These are phyloP conservation scores for Sanghuangporus weigelae DNA, from an alignment of 1,284 basidiomycete genomes.

Conservation along the genomic window DNA sequence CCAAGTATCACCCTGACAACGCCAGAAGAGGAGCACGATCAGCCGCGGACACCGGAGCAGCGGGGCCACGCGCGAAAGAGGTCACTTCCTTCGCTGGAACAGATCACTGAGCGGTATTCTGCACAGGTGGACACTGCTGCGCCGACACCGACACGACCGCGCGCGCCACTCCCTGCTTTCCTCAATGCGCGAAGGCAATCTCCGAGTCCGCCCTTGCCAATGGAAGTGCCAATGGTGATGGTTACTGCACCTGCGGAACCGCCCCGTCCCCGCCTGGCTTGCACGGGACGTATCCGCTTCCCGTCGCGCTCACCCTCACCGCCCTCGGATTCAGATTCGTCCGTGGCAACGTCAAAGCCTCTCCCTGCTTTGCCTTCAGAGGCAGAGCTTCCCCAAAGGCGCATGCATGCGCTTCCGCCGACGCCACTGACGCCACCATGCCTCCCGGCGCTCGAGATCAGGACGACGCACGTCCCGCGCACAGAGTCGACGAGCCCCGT, in stretches of 20 bases:
- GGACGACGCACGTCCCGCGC: conserved; percentile 45
- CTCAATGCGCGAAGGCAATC: conserved; percentile 26
- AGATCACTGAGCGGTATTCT: conserved; percentile 62
- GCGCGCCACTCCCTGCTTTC: conserved; percentile 42
- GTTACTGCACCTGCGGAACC: conserved; percentile 25
- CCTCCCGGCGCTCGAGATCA: conserved; percentile 39
- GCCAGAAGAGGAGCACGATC: conserved; percentile 16
- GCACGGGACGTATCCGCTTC: conserved; percentile 47
- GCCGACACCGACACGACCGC: conserved; percentile 19
- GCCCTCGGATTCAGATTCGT: conserved; percentile 5
- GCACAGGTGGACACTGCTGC: conserved; percentile 24
- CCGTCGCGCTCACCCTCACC: conserved; percentile 28
- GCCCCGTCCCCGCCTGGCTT: not conserved
- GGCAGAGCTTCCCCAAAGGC: conserved; percentile 25
- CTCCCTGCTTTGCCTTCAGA: conserved; percentile 24
- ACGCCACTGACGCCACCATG: not conserved
- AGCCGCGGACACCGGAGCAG: not conserved
- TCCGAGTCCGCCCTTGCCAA: conserved; percentile 17
- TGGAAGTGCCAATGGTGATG: conserved; percentile 5
- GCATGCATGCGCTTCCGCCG: conserved; percentile 13
- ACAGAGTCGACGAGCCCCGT: conserved; percentile 38
- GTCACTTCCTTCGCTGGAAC: conserved; percentile 61
- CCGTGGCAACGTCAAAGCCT: not conserved
- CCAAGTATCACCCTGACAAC: conserved; percentile 11
- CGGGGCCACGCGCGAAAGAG: conserved; percentile 23